These are phyloP conservation scores for Cutaneotrichosporon sp. DNA, from an alignment of 1,284 basidiomycete species.

Conservation along the genomic window DNA sequence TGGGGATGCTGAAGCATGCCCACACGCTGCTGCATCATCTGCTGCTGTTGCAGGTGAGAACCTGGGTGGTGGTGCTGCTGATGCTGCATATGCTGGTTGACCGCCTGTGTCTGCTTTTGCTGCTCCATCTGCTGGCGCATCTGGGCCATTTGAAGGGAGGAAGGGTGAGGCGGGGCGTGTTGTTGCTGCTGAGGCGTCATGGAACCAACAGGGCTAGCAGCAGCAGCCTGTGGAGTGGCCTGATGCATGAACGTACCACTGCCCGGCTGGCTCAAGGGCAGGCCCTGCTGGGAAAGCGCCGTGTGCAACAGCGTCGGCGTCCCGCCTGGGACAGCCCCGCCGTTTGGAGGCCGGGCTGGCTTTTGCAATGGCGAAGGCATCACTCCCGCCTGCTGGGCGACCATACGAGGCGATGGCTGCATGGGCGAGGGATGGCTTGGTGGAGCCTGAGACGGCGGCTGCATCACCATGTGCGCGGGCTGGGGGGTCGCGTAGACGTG, in stretches of 20 bases:
- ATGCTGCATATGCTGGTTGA: conserved; percentile 18
- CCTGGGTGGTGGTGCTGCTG: conserved; percentile 14
- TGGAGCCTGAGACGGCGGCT: conserved; percentile 28
- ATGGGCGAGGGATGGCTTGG: conserved; percentile 35
- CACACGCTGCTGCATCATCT: conserved; percentile 20
- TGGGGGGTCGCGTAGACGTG: conserved; percentile 31
- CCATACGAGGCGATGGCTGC: conserved; percentile 37
- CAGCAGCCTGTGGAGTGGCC: conserved; percentile 23
- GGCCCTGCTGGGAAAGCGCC: conserved; percentile 34
- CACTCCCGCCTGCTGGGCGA: conserved; percentile 28
- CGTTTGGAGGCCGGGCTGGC: conserved; percentile 41
- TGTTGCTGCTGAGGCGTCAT: conserved; percentile 33
- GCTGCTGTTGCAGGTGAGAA: conserved; percentile 21
- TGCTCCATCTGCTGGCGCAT: conserved; percentile 22
- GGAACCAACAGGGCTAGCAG: conserved; percentile 25
- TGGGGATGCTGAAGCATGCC: conserved; percentile 12
- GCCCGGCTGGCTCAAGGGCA: conserved; percentile 16
- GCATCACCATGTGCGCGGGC: conserved; percentile 28
- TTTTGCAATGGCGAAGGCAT: conserved; percentile 44
- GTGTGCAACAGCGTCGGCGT: conserved; percentile 41
- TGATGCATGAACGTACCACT: conserved; percentile 23
- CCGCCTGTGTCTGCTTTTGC: conserved; percentile 22
- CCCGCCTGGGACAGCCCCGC: conserved; percentile 20
- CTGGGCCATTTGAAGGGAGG: conserved; percentile 20
- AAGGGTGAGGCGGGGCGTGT: conserved; percentile 21